Conservation (phyloP, 2,329 filamentous ascomycete species). For the Teratosphaeria destructans region DNA sequence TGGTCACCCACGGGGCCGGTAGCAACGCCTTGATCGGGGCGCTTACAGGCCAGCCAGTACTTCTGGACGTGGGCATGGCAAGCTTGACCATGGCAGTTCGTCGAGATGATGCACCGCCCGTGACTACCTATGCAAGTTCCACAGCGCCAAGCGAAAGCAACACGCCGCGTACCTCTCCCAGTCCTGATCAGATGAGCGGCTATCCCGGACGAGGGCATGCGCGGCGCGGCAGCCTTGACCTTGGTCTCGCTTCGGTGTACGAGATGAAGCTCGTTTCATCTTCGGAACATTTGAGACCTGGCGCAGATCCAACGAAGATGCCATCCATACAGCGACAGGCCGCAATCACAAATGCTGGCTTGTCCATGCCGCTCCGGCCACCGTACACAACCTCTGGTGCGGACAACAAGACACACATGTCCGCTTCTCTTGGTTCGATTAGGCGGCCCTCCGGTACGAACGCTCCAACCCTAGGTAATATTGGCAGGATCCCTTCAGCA, state of each 20-base stretch:
- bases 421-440: slow-evolving; percentile 3
- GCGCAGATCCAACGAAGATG: slow-evolving; percentile 30
- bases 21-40: slow-evolving; percentile 93
- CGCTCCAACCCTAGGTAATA: background rate
- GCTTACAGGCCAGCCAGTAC: slow-evolving; percentile 79
- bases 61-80: slow-evolving; percentile 81
- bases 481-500: background rate
- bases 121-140: slow-evolving; percentile 9
- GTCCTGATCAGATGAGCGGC: background rate
- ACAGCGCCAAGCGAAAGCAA: slow-evolving; percentile 1
- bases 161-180: background rate
- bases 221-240: slow-evolving; percentile 26
- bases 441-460: background rate
- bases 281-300: slow-evolving; percentile 58
- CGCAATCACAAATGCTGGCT: background rate
- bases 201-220: background rate
- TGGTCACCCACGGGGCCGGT: slow-evolving; percentile 90
- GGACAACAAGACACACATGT: background rate
- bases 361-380: background rate
- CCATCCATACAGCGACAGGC: slow-evolving; percentile 10
- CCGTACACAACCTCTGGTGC: background rate
- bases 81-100: slow-evolving; percentile 81
- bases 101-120: slow-evolving; percentile 32
- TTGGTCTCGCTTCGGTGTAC: slow-evolving; percentile 48
- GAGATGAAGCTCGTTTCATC: slow-evolving; percentile 66